phyloP scores from a whole-genome alignment of 2,329 filamentous ascomycete genomes.

The Sarocladiaceae sp. region DNA sequence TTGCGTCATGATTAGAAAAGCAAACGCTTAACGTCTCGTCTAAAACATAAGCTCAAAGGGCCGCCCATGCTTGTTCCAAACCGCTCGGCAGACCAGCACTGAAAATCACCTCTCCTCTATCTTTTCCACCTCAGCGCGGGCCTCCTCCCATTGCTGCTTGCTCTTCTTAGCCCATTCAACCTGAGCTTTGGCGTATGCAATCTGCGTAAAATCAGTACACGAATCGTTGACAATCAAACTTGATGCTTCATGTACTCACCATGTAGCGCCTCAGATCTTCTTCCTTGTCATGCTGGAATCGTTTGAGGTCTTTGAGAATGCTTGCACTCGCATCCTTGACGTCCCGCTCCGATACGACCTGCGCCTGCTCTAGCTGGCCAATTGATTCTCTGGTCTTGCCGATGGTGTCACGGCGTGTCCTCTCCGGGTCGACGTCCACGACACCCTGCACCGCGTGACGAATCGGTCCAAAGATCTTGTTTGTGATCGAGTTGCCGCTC shows the following conservation, averaged over 20 bases:
- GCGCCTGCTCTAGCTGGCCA: slow-evolving; percentile 80
- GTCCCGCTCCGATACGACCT: slow-evolving; percentile 83
- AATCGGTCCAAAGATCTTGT: slow-evolving; percentile 90
- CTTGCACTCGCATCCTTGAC: slow-evolving; percentile 89
- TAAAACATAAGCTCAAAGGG: slow-evolving; percentile 1
- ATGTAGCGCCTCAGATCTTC: slow-evolving; percentile 91
- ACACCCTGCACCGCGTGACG: slow-evolving; percentile 95
- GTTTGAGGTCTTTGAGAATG: slow-evolving; percentile 82
- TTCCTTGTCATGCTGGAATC: slow-evolving; percentile 95
- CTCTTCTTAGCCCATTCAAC: slow-evolving; percentile 91
- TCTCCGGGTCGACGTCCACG: slow-evolving; percentile 91
- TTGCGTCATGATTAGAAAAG: not conserved
- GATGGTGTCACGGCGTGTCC: slow-evolving; percentile 87
- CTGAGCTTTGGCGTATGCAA: slow-evolving; percentile 88
- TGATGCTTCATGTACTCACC: slow-evolving; percentile 53
- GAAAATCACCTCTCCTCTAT: slow-evolving; percentile 62
- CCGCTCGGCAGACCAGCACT: not conserved
- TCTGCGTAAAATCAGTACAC: slow-evolving; percentile 43
- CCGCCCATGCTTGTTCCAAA: not conserved
- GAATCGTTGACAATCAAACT: not conserved
- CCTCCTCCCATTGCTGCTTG: slow-evolving; percentile 89
- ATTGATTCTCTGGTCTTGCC: slow-evolving; percentile 92
- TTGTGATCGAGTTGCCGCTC: slow-evolving; percentile 86
- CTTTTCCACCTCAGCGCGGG: slow-evolving; percentile 80
- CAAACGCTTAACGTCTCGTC: slow-evolving; percentile 8